These are phyloP conservation scores for Aspergillus eucalypticola DNA, from an alignment of 2,329 filamentous ascomycete species.

Conservation along the genomic window DNA sequence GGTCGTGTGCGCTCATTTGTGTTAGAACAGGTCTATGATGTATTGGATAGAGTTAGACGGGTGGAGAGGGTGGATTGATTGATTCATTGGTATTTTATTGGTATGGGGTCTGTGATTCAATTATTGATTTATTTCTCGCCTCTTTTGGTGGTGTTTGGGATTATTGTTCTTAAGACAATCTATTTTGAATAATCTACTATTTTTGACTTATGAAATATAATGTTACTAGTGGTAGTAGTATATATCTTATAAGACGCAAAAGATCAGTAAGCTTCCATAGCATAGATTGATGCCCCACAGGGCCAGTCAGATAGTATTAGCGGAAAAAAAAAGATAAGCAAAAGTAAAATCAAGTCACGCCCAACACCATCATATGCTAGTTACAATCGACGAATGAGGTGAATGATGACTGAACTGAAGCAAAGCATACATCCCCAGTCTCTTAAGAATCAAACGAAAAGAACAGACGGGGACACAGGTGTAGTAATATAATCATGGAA, in stretches of 20 bases:
- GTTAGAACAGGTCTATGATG: slow-evolving; percentile 14
- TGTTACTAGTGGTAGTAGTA: too few relatives aligned
- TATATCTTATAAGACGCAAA: too few relatives aligned
- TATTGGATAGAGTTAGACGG: slow-evolving; percentile 20
- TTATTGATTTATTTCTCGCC: too few relatives aligned
- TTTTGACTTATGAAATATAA: too few relatives aligned
- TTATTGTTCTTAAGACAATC: too few relatives aligned
- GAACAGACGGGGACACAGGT: neutral
- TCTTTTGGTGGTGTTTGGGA: too few relatives aligned
- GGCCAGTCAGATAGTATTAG: neutral
- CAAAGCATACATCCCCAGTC: neutral
- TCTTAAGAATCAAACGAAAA: neutral
- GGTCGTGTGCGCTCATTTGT: slow-evolving; percentile 9
- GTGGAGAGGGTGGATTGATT: slow-evolving; percentile 22
- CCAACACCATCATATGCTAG: slow-evolving; percentile 22
- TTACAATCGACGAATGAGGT: slow-evolving; percentile 14
- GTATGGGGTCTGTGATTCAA: too few relatives aligned
- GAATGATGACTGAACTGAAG: slow-evolving; percentile 3
- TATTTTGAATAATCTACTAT: too few relatives aligned
- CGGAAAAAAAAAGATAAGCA: neutral
- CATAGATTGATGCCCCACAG: neutral
- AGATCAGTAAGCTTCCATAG: neutral
- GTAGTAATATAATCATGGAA: slow-evolving; percentile 7
- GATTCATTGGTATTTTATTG: too few relatives aligned
- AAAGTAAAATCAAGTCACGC: slow-evolving; percentile 13